These are phyloP conservation scores for Quercus aquifolioides DNA, from an alignment of 306 rosid genomes.

Conservation along the genomic window DNA sequence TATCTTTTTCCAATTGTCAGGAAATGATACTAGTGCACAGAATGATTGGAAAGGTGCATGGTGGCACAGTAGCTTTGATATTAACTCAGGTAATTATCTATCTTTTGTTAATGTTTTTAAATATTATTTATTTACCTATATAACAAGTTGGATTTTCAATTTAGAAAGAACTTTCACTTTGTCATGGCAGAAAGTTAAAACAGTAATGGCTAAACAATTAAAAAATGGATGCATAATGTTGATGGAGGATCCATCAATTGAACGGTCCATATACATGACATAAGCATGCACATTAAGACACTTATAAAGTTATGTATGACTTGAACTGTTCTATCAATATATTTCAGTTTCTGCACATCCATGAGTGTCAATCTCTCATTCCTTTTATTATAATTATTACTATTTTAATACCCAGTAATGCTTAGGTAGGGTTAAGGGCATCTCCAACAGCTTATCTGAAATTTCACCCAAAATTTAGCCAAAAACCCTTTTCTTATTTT, in stretches of 20 bases:
- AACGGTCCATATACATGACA: conserved; percentile 5
- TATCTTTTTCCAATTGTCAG: conserved; percentile 39
- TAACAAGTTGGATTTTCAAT: conserved; percentile 8
- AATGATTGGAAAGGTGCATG: conserved; percentile 98
- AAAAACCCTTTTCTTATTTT: too few relatives aligned
- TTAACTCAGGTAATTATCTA: conserved; percentile 65
- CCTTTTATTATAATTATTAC: too few relatives aligned
- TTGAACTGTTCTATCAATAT: conserved; percentile 4
- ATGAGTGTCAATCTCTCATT: conserved; percentile 11
- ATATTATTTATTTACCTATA: neutral
- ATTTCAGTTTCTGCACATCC: neutral
- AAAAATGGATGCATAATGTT: neutral
- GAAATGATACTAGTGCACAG: conserved; percentile 79
- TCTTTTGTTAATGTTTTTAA: conserved; percentile 11
- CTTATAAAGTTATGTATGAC: neutral
- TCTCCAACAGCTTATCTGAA: too few relatives aligned
- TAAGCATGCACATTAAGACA: conserved; percentile 1
- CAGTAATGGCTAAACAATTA: conserved; percentile 3
- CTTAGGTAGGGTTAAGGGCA: neutral
- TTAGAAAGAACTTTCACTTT: conserved; percentile 16
- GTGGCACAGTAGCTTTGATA: conserved; percentile 91
- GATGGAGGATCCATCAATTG: conserved; percentile 3
- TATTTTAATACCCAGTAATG: neutral
- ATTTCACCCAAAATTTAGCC: too few relatives aligned
- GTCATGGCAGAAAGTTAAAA: conserved; percentile 5